A percentile compares a stretch with the other conserved stretches of the same genome.
Evolutionary conservation across 192 early-diverging fungal species (phyloP).

Genomic region (Spinellus fusiger): DNA sequence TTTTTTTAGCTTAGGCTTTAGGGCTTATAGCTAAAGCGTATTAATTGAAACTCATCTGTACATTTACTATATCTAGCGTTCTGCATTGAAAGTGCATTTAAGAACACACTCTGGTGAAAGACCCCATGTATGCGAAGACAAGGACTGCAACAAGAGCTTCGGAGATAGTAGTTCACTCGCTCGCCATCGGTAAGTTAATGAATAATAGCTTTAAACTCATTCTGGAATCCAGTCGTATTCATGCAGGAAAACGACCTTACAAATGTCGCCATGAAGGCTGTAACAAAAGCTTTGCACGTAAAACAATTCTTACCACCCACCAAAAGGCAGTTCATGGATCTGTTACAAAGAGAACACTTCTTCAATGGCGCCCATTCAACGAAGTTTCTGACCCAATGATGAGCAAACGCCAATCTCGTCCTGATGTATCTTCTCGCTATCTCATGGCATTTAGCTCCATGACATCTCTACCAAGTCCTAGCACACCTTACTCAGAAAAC

Average conservation of each 20-base stretch:
- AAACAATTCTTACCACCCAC: slow-evolving; percentile 46
- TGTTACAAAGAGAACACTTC: neutral
- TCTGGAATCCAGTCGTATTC: slow-evolving; percentile 50
- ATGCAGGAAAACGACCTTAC: slow-evolving; percentile 69
- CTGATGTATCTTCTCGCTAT: too few relatives aligned
- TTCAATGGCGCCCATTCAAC: slow-evolving; percentile 14
- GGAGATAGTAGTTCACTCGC: slow-evolving; percentile 71
- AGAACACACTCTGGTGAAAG: slow-evolving; percentile 74
- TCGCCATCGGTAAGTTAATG: slow-evolving; percentile 55
- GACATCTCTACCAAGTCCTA: too few relatives aligned
- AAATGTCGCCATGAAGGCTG: slow-evolving; percentile 43
- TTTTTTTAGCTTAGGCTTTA: neutral
- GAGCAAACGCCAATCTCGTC: neutral
- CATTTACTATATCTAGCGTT: slow-evolving; percentile 40
- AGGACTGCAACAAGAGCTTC: slow-evolving; percentile 68
- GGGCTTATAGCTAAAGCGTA: too few relatives aligned
- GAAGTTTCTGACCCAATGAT: slow-evolving; percentile 6
- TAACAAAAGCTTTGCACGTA: slow-evolving; percentile 41
- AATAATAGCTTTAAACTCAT: neutral
- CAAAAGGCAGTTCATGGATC: slow-evolving; percentile 24
- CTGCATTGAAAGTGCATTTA: slow-evolving; percentile 72
- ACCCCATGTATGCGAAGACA: slow-evolving; percentile 61
- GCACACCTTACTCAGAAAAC: too few relatives aligned
- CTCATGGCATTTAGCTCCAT: too few relatives aligned
- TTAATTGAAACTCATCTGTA: neutral